Conservation (phyloP, 192 early-diverging fungal genomes). For the Entomortierella parvispora region DNA sequence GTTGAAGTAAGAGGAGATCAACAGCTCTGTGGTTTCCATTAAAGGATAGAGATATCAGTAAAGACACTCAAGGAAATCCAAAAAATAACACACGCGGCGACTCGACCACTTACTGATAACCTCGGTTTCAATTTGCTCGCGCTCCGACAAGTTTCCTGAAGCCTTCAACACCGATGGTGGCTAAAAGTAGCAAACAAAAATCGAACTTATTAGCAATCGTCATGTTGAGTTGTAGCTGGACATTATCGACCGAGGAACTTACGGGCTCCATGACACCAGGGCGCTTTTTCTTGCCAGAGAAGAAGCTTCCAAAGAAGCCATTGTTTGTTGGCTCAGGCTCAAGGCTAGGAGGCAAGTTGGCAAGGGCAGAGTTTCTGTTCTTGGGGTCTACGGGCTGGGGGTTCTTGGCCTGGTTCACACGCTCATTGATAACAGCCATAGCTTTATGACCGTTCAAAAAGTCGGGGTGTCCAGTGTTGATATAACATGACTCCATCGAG, state of each 20-base stretch:
- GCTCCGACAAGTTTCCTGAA: conserved; percentile 93
- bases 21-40: conserved; percentile 73
- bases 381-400: conserved; percentile 50
- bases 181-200: conserved; percentile 49
- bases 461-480: conserved; percentile 99
- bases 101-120: conserved; percentile 96
- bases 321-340: conserved; percentile 56
- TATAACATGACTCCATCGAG: conserved; percentile 92
- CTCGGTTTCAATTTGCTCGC: conserved; percentile 98
- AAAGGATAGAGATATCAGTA: too few relatives aligned
- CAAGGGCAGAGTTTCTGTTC: conserved; percentile 34
- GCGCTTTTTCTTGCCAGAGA: conserved; percentile 86
- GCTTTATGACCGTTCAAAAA: conserved; percentile 98
- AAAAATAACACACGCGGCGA: conserved; percentile 2
- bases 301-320: conserved; percentile 99
- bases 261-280: conserved; percentile 75
- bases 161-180: conserved; percentile 94
- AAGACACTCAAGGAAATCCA: conserved; percentile 14
- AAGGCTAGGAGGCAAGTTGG: conserved; percentile 39
- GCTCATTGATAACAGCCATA: conserved; percentile 91
- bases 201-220: too few relatives aligned
- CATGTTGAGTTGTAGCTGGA: too few relatives aligned
- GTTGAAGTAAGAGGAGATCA: conserved; percentile 97
- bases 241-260: too few relatives aligned
- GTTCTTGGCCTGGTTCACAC: conserved; percentile 77